Evolutionary conservation across 2,329 filamentous ascomycete genomes (phyloP), one percentile per base, ranked within the genome.

Genomic region (Paraphoma chrysanthemicola): DNA sequence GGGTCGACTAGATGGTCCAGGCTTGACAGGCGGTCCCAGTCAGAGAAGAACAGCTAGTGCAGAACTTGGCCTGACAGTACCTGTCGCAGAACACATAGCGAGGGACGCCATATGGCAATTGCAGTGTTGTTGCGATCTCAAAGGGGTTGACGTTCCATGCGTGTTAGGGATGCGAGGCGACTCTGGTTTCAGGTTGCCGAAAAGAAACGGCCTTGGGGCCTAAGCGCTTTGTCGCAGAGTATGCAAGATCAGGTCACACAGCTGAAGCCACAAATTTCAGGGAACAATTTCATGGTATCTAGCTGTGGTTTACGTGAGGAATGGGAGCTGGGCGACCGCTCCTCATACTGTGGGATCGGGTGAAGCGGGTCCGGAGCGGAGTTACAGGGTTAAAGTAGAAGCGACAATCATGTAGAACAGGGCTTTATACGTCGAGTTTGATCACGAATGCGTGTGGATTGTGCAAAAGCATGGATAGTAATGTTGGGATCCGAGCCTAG

Each of bases 41-140:
- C 23, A 23, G 23, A 23, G 1, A 16, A 42, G n/a, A 16, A 17
- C 28, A 39, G 48, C 31, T 46, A 47, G 39, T 46, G 48, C 44
- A 44, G 31, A 48, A 48, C 64, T 66, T 64, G 64, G 64, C 65
- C 57, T 63, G 53, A 68, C 64, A 59, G 17, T 39, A 49, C 36
- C 17, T 46, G 67, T 70, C 54, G 53, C 57, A 68, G 56, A 56
- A 14, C 42, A 31, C 52, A 60, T 59, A 63, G 56, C 62, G 64
- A 58, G 56, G 49, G 43, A 53, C 54, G 55, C 52, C 53, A 58
- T 58, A 59, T 62, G 62, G 59, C 44, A 48, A 51, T 46, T 60
- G 41, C 49, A 61, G 57, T 52, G 42, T 46, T 52, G 45, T 51
- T 31, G 42, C 43, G 44, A 23, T 48, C 48, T 48, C 49, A 46